Evolutionary conservation across 441 rosid genomes (phyloP).

Genomic region (Gossypium gossypioides): DNA sequence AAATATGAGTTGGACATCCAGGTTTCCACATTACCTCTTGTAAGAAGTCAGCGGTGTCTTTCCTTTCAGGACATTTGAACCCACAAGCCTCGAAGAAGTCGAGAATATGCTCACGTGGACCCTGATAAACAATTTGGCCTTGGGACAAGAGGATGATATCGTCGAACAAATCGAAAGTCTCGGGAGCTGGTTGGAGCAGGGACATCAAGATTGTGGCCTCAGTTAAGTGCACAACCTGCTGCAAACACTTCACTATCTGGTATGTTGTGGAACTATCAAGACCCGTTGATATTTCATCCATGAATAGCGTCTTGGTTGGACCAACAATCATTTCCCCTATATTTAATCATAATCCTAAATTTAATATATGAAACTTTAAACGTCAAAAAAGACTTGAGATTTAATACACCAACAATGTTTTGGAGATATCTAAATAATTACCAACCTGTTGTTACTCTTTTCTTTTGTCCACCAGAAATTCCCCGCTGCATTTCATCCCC

Average conservation of each 20-base stretch:
- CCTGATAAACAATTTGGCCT: slow-evolving; percentile 73
- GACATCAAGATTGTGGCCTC: slow-evolving; percentile 75
- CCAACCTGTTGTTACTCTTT: slow-evolving; percentile 77
- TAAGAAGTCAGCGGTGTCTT: slow-evolving; percentile 84
- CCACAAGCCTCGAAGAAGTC: slow-evolving; percentile 70
- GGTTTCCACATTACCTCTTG: slow-evolving; percentile 54
- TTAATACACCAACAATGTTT: neutral
- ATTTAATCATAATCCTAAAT: neutral
- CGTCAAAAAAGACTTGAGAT: neutral
- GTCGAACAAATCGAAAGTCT: slow-evolving; percentile 79
- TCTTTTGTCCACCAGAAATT: slow-evolving; percentile 84
- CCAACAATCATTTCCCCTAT: slow-evolving; percentile 94
- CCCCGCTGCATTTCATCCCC: slow-evolving; percentile 87
- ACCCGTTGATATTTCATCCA: slow-evolving; percentile 99
- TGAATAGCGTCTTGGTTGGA: slow-evolving; percentile 72
- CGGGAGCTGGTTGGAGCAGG: slow-evolving; percentile 84
- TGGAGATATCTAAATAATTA: neutral
- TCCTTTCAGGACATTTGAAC: slow-evolving; percentile 77
- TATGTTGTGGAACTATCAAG: slow-evolving; percentile 87
- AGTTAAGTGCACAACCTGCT: slow-evolving; percentile 72
- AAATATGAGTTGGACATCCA: too few relatives aligned
- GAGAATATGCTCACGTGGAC: slow-evolving; percentile 59
- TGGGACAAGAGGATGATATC: slow-evolving; percentile 68
- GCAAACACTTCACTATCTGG: slow-evolving; percentile 80
- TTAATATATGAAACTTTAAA: too few relatives aligned